Conservation (phyloP, 1,284 basidiomycete genomes). For the Tilletiopsis washingtonensis region DNA sequence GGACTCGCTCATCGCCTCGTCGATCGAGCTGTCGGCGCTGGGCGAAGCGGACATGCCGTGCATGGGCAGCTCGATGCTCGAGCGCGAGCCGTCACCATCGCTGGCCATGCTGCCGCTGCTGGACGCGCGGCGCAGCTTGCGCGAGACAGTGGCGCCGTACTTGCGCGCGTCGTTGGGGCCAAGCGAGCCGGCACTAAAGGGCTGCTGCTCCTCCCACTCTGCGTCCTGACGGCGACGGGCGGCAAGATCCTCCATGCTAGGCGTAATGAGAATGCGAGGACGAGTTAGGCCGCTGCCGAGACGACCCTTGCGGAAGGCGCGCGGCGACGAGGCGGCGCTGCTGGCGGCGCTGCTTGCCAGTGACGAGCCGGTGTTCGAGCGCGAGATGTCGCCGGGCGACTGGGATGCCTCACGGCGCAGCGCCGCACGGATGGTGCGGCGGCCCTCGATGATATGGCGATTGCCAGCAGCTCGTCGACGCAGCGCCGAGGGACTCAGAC, state of each 20-base stretch:
- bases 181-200: too few relatives aligned
- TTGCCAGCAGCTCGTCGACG: conserved; percentile 19
- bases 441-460: conserved; percentile 28
- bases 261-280: conserved; percentile 36
- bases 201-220: conserved; percentile 18
- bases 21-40: too few relatives aligned
- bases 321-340: conserved; percentile 19
- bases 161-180: too few relatives aligned
- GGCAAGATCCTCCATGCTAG: conserved; percentile 35
- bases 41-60: too few relatives aligned
- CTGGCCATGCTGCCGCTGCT: too few relatives aligned
- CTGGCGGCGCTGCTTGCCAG: conserved; percentile 13
- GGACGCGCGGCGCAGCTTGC: too few relatives aligned
- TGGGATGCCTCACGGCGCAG: conserved; percentile 1
- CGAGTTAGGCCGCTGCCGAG: conserved; percentile 5
- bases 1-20: too few relatives aligned
- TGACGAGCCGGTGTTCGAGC: conserved; percentile 18
- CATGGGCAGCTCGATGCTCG: too few relatives aligned
- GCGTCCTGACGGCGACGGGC: conserved; percentile 16
- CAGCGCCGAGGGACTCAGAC: conserved; percentile 14
- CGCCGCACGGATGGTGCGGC: conserved; percentile 25
- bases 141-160: too few relatives aligned
- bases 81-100: too few relatives aligned
- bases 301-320: not conserved
- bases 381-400: conserved; percentile 14